These are phyloP conservation scores for Termitomyces eurrhizus DNA, from an alignment of 768 basidiomycete genomes.

Conservation along the genomic window DNA sequence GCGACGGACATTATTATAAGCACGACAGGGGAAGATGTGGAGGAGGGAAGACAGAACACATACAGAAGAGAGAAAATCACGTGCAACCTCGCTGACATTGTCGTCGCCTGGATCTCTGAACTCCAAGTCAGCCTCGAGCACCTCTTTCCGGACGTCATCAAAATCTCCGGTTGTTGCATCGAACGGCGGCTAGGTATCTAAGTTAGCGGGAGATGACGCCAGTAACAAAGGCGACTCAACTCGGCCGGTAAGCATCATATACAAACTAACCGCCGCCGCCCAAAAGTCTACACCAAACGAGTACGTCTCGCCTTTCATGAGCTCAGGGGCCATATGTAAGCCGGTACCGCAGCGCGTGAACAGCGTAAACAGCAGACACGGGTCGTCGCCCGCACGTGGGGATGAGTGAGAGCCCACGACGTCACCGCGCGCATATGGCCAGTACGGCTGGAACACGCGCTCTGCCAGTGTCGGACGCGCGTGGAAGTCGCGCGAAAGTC, in stretches of 20 bases:
- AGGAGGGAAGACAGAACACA: not conserved
- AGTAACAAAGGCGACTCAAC: not conserved
- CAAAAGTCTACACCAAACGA: not conserved
- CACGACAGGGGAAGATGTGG: not conserved
- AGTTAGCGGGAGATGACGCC: too few relatives aligned
- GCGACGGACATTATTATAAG: not conserved
- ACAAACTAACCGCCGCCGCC: not conserved
- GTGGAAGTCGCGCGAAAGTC: not conserved
- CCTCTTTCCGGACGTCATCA: not conserved
- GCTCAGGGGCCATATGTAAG: not conserved
- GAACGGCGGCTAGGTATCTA: too few relatives aligned
- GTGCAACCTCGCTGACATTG: not conserved
- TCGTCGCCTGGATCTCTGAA: not conserved
- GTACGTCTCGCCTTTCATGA: not conserved
- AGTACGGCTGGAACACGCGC: not conserved
- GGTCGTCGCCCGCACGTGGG: not conserved
- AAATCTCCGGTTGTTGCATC: not conserved
- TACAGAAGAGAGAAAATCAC: not conserved
- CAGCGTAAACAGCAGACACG: not conserved
- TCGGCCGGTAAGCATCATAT: conserved; percentile 2
- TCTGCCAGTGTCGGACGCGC: not conserved
- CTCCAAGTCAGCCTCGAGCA: not conserved
- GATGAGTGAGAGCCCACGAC: not conserved
- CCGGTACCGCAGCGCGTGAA: not conserved
- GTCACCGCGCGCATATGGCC: not conserved